Base-by-base conservation (phyloP, 2,329 filamentous ascomycete genomes). In the Sporothrix phasma region DNA sequence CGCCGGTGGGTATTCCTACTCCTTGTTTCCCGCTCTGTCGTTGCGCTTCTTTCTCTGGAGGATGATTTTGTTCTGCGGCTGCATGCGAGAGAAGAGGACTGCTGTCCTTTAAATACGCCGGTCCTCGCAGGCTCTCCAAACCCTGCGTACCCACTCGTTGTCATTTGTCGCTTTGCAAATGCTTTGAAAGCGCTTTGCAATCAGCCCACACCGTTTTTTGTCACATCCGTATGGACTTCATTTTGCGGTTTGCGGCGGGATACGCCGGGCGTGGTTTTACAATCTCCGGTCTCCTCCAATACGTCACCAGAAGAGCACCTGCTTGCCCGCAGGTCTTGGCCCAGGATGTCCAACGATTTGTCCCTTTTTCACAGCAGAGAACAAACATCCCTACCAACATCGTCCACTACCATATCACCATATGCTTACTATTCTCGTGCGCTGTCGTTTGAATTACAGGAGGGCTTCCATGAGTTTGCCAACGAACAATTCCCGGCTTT, bases 401-500 rank as follows among this genome's bases (percentile, higher is more conserved):
- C n/a, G n/a, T 3, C 22, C n/a, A 39, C 37, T 29, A 2, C 37
- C 17, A 3, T 34, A 29, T 17, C 47, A 17, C 47, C 11, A 19
- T 39, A 56, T 39, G 17, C 51, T 56, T 39, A 56, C 51, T 56
- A 19, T 13, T 39, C 2, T 61, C 29, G 22, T 53, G 31, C n/a
- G n/a, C 37, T 43, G 8, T 29, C 11, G 24, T 70, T 67, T 68
- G 70, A 73, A 69, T 71, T 70, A 70, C 72, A 84, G 81, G 81
- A 83, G 67, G 76, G 74, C 66, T 84, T 79, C 69, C 78, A 81
- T 46, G 72, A 74, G 64, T 77, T 79, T 69, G 74, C 76, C 66
- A 76, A 74, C 67, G 77, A 78, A 47, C 79, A 81, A n/a, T 84
- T 80, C 70, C 73, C 75, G 63, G 72, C 72, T 81, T 80, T 70